These are phyloP conservation scores for Sungouiella thailandica DNA, from an alignment of 805 yeast species.

Conservation along the genomic window DNA sequence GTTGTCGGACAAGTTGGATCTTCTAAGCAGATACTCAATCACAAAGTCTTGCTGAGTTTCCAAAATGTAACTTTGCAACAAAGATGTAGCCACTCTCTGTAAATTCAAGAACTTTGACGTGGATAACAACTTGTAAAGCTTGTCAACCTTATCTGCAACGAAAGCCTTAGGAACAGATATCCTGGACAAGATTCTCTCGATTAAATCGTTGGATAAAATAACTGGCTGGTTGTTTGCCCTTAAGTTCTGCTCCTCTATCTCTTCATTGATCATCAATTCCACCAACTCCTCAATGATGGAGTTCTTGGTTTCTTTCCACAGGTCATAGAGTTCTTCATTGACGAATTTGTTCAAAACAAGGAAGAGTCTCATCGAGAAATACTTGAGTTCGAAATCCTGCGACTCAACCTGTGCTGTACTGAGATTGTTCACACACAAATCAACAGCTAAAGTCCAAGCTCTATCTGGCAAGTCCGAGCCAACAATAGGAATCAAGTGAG, in stretches of 20 bases:
- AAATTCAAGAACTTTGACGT: constrained; percentile 18
- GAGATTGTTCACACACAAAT: constrained; percentile 40
- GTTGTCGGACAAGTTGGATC: constrained; percentile 25
- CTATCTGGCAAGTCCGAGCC: constrained; percentile 21
- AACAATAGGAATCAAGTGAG: constrained; percentile 13
- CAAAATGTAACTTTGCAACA: constrained; percentile 39
- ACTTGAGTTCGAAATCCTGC: constrained; percentile 41
- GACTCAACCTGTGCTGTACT: constrained; percentile 36
- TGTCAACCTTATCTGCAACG: constrained; percentile 26
- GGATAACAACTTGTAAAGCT: constrained; percentile 30
- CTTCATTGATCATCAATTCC: constrained; percentile 34
- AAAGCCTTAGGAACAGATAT: constrained; percentile 21
- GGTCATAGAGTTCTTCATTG: constrained; percentile 1
- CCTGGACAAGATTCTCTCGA: constrained; percentile 20
- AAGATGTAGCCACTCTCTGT: constrained; percentile 40
- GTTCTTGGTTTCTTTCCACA: constrained; percentile 28
- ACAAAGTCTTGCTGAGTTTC: constrained; percentile 53
- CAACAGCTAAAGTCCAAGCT: constrained; percentile 32
- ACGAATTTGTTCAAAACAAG: constrained; percentile 17
- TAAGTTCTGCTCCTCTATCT: constrained; percentile 12
- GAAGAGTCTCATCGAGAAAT: constrained; percentile 42
- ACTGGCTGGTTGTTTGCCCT: constrained; percentile 28
- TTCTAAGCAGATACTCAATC: constrained; percentile 54
- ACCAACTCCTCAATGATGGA: constrained; percentile 41
- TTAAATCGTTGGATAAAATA: constrained; percentile 29